Conservation (phyloP, 2,329 filamentous ascomycete species). For the Raffaelea ambrosiae region DNA sequence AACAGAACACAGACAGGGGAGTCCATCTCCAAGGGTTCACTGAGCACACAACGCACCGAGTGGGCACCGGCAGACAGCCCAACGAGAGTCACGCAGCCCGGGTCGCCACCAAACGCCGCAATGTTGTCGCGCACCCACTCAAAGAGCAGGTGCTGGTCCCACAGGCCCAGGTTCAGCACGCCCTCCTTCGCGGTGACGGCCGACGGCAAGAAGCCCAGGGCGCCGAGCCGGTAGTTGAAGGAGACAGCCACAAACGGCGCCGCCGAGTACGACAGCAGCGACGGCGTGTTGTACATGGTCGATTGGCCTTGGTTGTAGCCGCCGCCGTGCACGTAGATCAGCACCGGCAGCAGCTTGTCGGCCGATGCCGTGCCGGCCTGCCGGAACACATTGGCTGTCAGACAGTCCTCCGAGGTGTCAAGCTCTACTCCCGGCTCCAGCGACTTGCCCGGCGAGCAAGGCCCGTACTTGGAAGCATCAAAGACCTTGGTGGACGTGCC, state of each 20-base stretch:
- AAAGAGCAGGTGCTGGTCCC: constrained; percentile 40
- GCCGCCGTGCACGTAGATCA: constrained; percentile 48
- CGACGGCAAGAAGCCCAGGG: constrained; percentile 53
- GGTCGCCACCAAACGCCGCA: constrained; percentile 42
- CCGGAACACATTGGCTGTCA: constrained; percentile 53
- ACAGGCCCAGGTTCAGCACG: constrained; percentile 40
- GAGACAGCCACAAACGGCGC: constrained; percentile 3
- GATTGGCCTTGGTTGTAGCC: constrained; percentile 11
- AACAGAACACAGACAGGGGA: no score
- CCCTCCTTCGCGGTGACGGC: constrained; percentile 23
- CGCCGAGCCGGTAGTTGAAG: constrained; percentile 38
- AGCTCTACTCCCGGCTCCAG: not conserved
- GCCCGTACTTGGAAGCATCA: constrained; percentile 33
- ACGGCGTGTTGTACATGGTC: not conserved
- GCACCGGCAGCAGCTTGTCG: constrained; percentile 32
- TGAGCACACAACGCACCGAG: constrained; percentile 24
- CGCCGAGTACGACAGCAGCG: not conserved
- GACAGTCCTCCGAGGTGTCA: constrained; percentile 41
- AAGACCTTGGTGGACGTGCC: constrained; percentile 28
- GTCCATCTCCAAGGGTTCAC: not conserved
- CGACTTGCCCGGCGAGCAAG: constrained; percentile 10
- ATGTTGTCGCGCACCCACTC: constrained; percentile 49
- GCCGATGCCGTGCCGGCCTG: constrained; percentile 19
- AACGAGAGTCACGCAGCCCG: constrained; percentile 37
- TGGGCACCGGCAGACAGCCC: constrained; percentile 43